Evolutionary conservation across 208 protist genomes (phyloP), one percentile per base, ranked within the genome.

Genomic region (Crithidia thermophila): DNA sequence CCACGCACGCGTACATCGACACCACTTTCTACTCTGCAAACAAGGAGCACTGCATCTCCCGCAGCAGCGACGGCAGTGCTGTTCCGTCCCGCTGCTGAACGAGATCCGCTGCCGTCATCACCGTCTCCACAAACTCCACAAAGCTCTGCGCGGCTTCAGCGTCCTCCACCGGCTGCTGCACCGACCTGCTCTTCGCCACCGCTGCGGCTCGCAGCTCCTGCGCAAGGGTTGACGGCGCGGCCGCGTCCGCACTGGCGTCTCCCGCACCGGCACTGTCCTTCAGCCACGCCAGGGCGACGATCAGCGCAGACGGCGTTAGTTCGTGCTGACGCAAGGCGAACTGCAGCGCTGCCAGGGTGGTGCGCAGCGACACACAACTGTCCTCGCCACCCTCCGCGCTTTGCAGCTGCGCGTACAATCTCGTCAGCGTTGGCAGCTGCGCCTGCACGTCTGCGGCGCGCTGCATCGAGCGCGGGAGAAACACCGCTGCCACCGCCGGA

Each of bases 81-180:
- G 45, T 50, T 39, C 27, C 55, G 23, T 72, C 58, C 8, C 53
- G 47, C 27, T 57, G n/a, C 10, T 63, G 20, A 4, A 33, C 59
- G 2, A 74, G 21, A 23, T 75, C 45, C 4, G 76, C 57, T 14
- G 87, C 43, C 1, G 45, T 61, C 34, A 90, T 81, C 3, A 95
- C 16, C 1, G 79, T 77, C 61, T 95, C 90, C 16, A 91, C 74
- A 68, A 93, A 95, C 59, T 95, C 90, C 31, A 90, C 83, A 47
- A 95, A 75, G 7, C 79, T 84, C 21, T 93, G 74, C 36, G 75
- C 58, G 13, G 70, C 57, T 4, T 84, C 65, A 16, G 73, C 75
- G 16, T 75, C 56, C 1, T 85, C 77, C 11, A 73, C 37, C 18
- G 63, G 31, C 34, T 47, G 49, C 14, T 56, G 51, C 52, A 68